Percentiles rank a stretch among this genome's conserved stretches.
phyloP scores from a whole-genome alignment of 768 basidiomycete species.

The Lanmaoa rubissima region DNA sequence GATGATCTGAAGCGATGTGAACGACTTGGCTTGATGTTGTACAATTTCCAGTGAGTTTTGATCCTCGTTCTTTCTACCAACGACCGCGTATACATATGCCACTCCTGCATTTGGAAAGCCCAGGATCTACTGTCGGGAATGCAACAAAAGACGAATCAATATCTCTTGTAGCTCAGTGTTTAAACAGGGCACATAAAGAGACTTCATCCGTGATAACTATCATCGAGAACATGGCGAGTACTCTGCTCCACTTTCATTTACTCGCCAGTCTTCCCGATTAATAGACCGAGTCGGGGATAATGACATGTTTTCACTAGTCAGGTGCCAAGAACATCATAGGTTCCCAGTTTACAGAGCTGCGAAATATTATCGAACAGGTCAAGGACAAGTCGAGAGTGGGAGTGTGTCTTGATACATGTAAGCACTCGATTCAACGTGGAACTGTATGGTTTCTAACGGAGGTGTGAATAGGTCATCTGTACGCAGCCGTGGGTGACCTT shows the following conservation, averaged over 20 bases:
- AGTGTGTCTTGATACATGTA: constrained; percentile 86
- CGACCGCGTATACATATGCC: neutral
- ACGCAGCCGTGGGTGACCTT: constrained; percentile 65
- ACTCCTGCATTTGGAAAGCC: constrained; percentile 40
- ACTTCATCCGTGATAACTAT: constrained; percentile 61
- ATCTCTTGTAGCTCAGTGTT: constrained; percentile 61
- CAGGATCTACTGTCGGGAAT: constrained; percentile 79
- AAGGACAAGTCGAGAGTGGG: constrained; percentile 74
- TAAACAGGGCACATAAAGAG: constrained; percentile 70
- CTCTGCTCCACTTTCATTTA: neutral
- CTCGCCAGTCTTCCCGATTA: neutral
- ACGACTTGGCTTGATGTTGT: constrained; percentile 65
- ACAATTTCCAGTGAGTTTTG: constrained; percentile 79
- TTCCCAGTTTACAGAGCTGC: constrained; percentile 64
- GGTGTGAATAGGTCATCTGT: constrained; percentile 58
- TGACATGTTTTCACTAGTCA: constrained; percentile 43
- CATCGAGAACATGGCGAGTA: constrained; percentile 79
- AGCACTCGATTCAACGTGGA: constrained; percentile 7
- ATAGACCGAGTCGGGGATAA: neutral
- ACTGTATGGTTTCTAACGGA: neutral
- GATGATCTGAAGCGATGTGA: constrained; percentile 83
- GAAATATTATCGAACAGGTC: constrained; percentile 64
- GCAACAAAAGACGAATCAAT: constrained; percentile 61
- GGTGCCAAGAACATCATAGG: constrained; percentile 81
- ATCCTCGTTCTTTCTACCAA: neutral